Conservation (phyloP, 257 asterid genomes). For the Schizonepeta tenuifolia region DNA sequence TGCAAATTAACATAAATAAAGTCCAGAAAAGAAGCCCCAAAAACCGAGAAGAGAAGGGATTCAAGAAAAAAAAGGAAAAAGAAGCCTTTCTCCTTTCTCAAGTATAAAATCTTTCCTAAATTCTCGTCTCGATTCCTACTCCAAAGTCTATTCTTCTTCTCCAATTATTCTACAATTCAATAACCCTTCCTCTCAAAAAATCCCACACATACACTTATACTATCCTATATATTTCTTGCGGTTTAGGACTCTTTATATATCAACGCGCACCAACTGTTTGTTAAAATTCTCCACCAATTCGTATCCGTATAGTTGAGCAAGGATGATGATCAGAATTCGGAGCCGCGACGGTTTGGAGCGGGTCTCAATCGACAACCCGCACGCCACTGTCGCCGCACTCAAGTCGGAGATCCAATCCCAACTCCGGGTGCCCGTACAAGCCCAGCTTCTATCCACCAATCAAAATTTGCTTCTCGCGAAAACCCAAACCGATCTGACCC, state of each 20-base stretch:
- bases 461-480: constrained; percentile 86
- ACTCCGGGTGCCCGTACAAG: constrained; percentile 74
- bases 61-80: too few species aligned
- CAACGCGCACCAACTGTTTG: constrained; percentile 43
- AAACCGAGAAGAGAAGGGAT: too few species aligned
- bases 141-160: constrained; percentile 29
- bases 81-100: background rate
- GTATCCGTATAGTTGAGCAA: constrained; percentile 17
- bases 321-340: constrained; percentile 96
- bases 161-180: constrained; percentile 26
- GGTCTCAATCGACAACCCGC: constrained; percentile 69
- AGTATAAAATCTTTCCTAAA: constrained; percentile 22
- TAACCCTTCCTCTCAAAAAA: background rate
- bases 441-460: constrained; percentile 83
- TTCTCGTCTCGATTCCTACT: constrained; percentile 30
- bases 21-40: background rate
- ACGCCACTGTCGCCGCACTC: constrained; percentile 67
- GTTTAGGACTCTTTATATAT: background rate
- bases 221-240: background rate
- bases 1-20: background rate
- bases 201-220: background rate
- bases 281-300: constrained; percentile 21
- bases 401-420: constrained; percentile 72
- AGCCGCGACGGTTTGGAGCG: constrained; percentile 98
- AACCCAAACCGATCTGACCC: constrained; percentile 58